Evolutionary conservation across 306 rosid genomes (phyloP).

Genomic region (Luffa aegyptiaca): DNA sequence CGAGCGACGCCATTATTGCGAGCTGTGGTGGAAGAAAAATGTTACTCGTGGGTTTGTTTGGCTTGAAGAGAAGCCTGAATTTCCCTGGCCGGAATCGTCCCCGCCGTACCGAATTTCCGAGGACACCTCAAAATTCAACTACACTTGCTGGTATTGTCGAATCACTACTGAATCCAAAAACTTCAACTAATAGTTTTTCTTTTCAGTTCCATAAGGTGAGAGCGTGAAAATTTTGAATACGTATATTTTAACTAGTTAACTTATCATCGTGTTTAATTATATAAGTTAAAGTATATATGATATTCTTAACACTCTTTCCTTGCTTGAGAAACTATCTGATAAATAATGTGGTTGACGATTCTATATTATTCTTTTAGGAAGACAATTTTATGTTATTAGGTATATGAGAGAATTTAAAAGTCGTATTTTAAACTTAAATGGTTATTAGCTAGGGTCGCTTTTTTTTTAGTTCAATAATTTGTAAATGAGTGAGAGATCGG

Average conservation of each 20-base stretch:
- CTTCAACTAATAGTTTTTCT: no score
- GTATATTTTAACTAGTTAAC: no score
- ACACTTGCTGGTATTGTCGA: constrained; percentile 38
- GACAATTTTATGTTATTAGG: no score
- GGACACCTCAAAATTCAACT: constrained; percentile 44
- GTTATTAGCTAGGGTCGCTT: no score
- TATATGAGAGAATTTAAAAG: background rate
- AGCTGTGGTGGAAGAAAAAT: constrained; percentile 53
- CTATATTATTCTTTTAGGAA: no score
- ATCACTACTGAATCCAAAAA: background rate
- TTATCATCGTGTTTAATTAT: no score
- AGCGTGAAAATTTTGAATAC: no score
- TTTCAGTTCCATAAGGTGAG: no score
- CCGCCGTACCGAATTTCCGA: constrained; percentile 35
- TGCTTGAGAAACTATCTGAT: background rate
- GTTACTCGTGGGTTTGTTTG: constrained; percentile 54
- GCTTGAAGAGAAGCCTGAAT: constrained; percentile 32
- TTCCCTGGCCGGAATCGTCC: constrained; percentile 31
- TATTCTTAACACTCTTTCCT: background rate
- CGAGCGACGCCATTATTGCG: constrained; percentile 35
- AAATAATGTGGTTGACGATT: no score
- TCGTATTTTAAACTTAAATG: background rate
- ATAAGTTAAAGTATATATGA: no score
- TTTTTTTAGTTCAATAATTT: no score
- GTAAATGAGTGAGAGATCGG: no score